phyloP scores from a whole-genome alignment of 768 basidiomycete species.

The Agaricus bisporus region DNA sequence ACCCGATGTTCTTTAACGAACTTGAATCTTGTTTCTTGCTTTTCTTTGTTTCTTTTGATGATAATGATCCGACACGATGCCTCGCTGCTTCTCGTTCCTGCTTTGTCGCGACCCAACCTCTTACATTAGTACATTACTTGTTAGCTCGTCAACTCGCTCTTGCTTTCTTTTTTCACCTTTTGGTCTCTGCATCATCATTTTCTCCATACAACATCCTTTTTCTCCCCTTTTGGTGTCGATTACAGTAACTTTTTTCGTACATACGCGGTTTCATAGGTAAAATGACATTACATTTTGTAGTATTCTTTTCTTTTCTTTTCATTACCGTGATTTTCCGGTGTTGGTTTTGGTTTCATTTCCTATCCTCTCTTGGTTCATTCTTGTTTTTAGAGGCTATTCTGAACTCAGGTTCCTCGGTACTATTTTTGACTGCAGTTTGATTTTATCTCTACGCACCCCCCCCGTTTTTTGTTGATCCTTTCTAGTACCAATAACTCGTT shows the following conservation, averaged over 20 bases:
- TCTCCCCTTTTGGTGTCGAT: slow-evolving; percentile 7
- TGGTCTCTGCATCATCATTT: not conserved
- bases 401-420: slow-evolving; percentile 14
- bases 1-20: not conserved
- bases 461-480: not conserved
- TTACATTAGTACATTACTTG: not conserved
- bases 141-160: not conserved
- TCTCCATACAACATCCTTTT: not conserved
- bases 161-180: slow-evolving; percentile 11
- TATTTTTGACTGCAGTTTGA: not conserved
- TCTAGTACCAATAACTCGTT: not conserved
- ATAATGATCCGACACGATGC: slow-evolving; percentile 7
- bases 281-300: slow-evolving; percentile 4
- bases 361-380: slow-evolving; percentile 11
- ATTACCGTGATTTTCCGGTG: slow-evolving; percentile 12
- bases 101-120: not conserved
- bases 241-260: slow-evolving; percentile 8
- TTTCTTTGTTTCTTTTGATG: slow-evolving; percentile 15
- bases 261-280: slow-evolving; percentile 8
- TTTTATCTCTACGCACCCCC: not conserved
- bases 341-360: slow-evolving; percentile 11
- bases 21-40: slow-evolving; percentile 19
- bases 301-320: slow-evolving; percentile 13
- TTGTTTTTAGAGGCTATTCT: slow-evolving; percentile 15
- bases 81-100: slow-evolving; percentile 7